phyloP scores from a whole-genome alignment of 805 yeast genomes.

The Cephaloascus albidus region DNA sequence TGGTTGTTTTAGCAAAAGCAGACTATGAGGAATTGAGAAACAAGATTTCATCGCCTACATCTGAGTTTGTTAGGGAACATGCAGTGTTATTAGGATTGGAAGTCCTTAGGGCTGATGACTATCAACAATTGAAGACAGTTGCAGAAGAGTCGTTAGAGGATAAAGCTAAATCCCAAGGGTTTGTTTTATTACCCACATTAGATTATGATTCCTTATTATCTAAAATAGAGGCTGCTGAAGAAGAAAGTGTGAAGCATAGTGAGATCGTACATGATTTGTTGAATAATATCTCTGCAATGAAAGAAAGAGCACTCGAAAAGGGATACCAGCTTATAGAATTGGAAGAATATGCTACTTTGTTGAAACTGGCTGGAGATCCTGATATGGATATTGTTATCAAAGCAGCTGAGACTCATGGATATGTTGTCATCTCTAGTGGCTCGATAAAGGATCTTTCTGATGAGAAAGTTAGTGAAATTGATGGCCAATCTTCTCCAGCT shows the following conservation, averaged over 20 bases:
- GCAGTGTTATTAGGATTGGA: conserved; percentile 2
- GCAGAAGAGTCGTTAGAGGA: neutral
- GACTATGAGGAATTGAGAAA: conserved; percentile 2
- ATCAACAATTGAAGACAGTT: neutral
- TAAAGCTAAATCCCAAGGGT: conserved; percentile 18
- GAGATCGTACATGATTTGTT: neutral
- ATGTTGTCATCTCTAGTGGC: neutral
- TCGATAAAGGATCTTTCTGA: neutral
- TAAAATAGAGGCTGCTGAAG: neutral
- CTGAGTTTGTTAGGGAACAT: conserved; percentile 2
- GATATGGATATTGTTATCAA: neutral
- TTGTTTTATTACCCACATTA: conserved; percentile 7
- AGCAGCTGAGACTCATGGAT: neutral
- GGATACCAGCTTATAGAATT: conserved; percentile 1
- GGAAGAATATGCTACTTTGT: neutral
- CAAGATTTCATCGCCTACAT: conserved; percentile 3
- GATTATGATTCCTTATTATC: conserved; percentile 4
- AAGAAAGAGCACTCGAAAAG: conserved; percentile 1
- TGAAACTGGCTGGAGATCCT: neutral
- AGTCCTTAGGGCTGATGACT: conserved; percentile 1
- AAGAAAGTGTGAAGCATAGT: neutral
- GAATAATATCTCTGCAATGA: neutral
- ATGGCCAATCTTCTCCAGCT: neutral
- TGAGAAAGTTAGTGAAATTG: neutral
- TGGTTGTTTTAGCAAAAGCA: neutral